Percentiles rank a stretch among this genome's conserved stretches.
phyloP scores from a whole-genome alignment of 164 flowering plant genomes.

The Vitis riparia region DNA sequence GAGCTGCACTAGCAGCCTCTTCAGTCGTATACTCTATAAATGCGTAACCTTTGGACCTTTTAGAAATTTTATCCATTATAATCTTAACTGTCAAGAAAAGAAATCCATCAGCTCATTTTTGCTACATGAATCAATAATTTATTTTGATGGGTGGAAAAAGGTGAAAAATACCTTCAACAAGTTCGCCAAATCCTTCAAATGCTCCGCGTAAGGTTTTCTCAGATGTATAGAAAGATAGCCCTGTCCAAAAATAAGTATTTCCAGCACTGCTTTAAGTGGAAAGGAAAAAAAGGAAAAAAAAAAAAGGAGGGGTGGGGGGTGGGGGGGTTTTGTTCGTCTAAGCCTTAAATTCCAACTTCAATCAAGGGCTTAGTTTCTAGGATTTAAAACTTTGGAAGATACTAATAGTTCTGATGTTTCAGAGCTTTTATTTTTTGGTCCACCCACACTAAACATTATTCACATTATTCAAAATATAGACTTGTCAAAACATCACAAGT shows the following conservation, averaged over 20 bases:
- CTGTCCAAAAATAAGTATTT: slow-evolving; percentile 34
- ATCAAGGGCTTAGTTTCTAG: too few species aligned
- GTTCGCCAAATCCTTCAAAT: slow-evolving; percentile 92
- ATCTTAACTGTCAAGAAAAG: slow-evolving; percentile 57
- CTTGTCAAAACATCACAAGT: too few species aligned
- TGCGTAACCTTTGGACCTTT: slow-evolving; percentile 94
- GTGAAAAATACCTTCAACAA: slow-evolving; percentile 71
- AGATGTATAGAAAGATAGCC: slow-evolving; percentile 91
- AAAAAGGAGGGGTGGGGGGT: too few species aligned
- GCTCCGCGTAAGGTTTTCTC: slow-evolving; percentile 93
- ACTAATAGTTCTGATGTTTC: too few species aligned
- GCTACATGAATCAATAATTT: not conserved
- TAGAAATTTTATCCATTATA: slow-evolving; percentile 96
- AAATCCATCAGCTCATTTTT: not conserved
- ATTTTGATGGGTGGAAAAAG: not conserved
- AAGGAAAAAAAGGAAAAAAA: too few species aligned
- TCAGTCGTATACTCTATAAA: slow-evolving; percentile 86
- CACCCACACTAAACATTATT: too few species aligned
- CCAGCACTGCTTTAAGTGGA: not conserved
- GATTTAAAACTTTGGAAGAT: too few species aligned
- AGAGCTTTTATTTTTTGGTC: too few species aligned
- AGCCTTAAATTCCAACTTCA: too few species aligned
- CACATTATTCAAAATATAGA: too few species aligned
- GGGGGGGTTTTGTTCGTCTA: too few species aligned
- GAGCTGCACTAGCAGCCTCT: slow-evolving; percentile 88